These are phyloP conservation scores for Dysphania ambrosioides DNA, from an alignment of 148 eudicot genomes.

Conservation along the genomic window DNA sequence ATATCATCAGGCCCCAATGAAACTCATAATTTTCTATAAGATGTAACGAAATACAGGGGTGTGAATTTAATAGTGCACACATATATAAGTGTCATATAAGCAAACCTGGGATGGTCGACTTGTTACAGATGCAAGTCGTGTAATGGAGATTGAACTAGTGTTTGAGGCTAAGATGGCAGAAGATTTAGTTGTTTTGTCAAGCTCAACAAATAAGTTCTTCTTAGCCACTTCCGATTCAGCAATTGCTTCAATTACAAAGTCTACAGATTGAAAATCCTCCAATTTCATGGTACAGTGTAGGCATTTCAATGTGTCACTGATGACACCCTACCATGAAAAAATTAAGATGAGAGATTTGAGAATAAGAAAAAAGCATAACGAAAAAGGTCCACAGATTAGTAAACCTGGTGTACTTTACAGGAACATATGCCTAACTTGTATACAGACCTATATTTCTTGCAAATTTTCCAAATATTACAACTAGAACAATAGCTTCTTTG, in stretches of 20 bases:
- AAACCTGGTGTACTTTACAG: constrained; percentile 2
- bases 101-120: constrained; percentile 65
- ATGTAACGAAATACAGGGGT: neutral
- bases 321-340: constrained; percentile 25
- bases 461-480: neutral
- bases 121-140: constrained; percentile 72
- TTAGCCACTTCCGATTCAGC: constrained; percentile 80
- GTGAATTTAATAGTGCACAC: neutral
- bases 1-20: neutral
- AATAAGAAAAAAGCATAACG: neutral
- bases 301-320: constrained; percentile 46
- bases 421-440: neutral
- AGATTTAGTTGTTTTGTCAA: constrained; percentile 58
- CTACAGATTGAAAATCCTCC: constrained; percentile 65
- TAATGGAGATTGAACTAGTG: constrained; percentile 85
- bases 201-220: constrained; percentile 51
- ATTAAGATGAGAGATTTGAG: neutral
- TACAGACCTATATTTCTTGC: neutral
- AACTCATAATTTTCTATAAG: neutral
- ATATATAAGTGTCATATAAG: neutral
- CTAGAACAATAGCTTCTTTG: neutral
- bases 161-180: constrained; percentile 87
- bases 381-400: neutral
- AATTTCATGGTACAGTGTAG: constrained; percentile 53
- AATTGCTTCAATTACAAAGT: constrained; percentile 81